Evolutionary conservation across 352 stramenopile genomes (phyloP).

Genomic region (Thraustotheca clavata): DNA sequence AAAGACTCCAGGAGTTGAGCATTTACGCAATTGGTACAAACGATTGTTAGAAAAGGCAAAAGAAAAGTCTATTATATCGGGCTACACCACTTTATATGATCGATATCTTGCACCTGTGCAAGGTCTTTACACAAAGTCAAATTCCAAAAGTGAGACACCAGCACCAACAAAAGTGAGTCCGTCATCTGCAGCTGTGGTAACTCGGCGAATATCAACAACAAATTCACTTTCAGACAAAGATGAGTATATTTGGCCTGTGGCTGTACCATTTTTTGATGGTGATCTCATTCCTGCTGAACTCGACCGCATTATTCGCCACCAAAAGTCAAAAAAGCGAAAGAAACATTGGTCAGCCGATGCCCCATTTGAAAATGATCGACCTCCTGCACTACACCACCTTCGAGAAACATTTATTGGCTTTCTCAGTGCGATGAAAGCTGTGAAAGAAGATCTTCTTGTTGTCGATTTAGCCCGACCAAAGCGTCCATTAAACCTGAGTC

Average conservation of each 20-base stretch:
- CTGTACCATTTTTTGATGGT: conserved; percentile 72
- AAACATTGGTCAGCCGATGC: background rate
- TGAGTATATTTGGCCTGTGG: conserved; percentile 68
- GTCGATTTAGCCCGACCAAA: conserved; percentile 45
- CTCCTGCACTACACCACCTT: conserved; percentile 50
- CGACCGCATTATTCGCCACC: conserved; percentile 59
- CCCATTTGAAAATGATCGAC: background rate
- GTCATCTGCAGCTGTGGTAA: conserved; percentile 25
- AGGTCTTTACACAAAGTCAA: background rate
- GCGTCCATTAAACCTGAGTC: conserved; percentile 12
- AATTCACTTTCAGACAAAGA: conserved; percentile 83
- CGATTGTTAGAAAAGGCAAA: conserved; percentile 69
- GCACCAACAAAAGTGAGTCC: background rate
- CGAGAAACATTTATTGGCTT: conserved; percentile 59
- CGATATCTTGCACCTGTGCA: conserved; percentile 32
- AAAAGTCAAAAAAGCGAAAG: conserved; percentile 55
- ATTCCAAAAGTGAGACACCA: background rate
- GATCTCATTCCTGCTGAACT: conserved; percentile 72
- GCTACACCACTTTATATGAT: conserved; percentile 64
- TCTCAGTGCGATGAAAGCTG: conserved; percentile 46
- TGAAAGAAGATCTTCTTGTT: conserved; percentile 75
- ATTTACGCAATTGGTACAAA: conserved; percentile 92
- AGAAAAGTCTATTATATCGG: conserved; percentile 45
- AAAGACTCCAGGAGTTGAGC: conserved; percentile 90
- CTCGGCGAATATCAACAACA: conserved; percentile 43